Base-by-base conservation (phyloP, 2,329 filamentous ascomycete genomes). In the Thelonectria discophora region DNA sequence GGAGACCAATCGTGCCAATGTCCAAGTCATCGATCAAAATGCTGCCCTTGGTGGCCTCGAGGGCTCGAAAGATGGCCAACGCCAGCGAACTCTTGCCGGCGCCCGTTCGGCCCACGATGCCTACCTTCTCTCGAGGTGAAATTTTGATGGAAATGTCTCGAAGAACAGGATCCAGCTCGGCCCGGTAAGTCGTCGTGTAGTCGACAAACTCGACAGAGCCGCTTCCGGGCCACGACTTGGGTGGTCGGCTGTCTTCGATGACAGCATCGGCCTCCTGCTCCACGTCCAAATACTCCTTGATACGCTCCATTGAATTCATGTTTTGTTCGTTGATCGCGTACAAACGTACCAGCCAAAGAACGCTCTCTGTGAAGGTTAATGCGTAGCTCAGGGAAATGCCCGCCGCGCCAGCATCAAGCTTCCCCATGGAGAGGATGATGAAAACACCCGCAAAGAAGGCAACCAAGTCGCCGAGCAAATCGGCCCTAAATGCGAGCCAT, bases 251-350 rank as follows among this genome's bases (percentile, higher is more conserved):
- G 61, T 94, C 88, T 56, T 93, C 88, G 42, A 97, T 86, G 42
- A 97, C 82, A 1, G 91, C 84, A 0, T 86, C 82, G 1, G 95
- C 94, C 79, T 99, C 95, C 76, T 97, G 94, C 70, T 98, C 94
- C 1, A 99, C 91, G 46, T 98, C 93, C 37, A 98, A 86, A 74
- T 98, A 99, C 75, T 99, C 95, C 80, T 97, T 96, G 74, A 99
- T 90, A 73, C 95, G 92, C 79, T 99, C 95, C 50, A 98, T 94
- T 3, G 94, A 94, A 79, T 99, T 99, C 95, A 99, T 98, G 79
- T 97, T 98, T 78, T 99, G 95, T 79, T 99, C 95, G 72, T 98
- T 97, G 74, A 92, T 88, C 0, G 94, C 90, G 76, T 99, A 99
- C 13, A 97, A 84, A 48, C 95, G 90, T 30, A 99, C 94, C 57